Percentiles rank a stretch among this genome's conserved stretches.
These are phyloP conservation scores for Pseudoneurospora amorphoporcata DNA, from an alignment of 495 filamentous ascomycete species.

Conservation along the genomic window DNA sequence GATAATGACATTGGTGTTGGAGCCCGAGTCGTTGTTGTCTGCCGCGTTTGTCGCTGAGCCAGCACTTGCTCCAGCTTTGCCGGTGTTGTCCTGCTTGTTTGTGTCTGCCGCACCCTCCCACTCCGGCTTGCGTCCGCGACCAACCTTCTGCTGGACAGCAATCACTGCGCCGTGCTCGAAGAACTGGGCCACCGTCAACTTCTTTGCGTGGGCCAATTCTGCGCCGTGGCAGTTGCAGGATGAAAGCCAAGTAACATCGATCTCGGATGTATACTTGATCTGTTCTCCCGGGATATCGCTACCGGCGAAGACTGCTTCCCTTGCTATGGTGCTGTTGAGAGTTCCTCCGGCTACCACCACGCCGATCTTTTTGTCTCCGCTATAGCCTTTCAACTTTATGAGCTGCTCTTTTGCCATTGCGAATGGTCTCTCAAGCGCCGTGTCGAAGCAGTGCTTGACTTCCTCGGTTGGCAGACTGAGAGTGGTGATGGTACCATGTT, in stretches of 20 bases:
- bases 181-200: not conserved
- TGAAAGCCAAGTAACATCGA: not conserved
- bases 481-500: not conserved
- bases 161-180: slow-evolving; percentile 1
- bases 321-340: not conserved
- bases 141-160: not conserved
- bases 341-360: slow-evolving; percentile 5
- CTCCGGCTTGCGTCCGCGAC: not conserved
- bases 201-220: not conserved
- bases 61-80: not conserved
- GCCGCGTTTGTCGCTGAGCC: not conserved
- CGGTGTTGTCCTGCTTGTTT: not conserved
- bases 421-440: not conserved
- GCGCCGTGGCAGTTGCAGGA: not conserved
- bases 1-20: not conserved
- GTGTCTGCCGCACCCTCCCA: not conserved
- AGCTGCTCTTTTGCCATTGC: not conserved
- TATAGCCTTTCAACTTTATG: not conserved
- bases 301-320: not conserved
- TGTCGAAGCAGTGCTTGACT: not conserved
- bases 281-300: not conserved
- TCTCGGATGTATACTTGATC: not conserved
- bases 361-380: not conserved
- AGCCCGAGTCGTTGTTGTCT: not conserved
- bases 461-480: not conserved